These are phyloP conservation scores for Nephromyces sp. DNA, from an alignment of 169 alveolate genomes.

Conservation along the genomic window DNA sequence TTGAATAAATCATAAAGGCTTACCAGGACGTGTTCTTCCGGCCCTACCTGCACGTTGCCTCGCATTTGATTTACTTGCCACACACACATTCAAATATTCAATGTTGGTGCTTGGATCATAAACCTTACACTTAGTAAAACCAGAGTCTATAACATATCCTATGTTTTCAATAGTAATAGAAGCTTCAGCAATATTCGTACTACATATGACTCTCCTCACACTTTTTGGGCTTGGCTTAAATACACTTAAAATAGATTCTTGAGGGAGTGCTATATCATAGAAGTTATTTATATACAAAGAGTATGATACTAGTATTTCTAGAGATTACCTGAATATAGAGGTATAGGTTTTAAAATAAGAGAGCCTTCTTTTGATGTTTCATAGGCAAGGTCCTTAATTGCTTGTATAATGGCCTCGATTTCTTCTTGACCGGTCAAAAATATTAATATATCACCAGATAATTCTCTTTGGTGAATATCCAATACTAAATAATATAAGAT, in stretches of 20 bases:
- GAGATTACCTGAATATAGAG: neutral
- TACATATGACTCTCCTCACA: neutral
- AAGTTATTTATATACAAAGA: no score
- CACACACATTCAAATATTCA: neutral
- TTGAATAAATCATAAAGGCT: neutral
- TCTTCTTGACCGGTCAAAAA: constrained; percentile 99
- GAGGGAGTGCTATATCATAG: no score
- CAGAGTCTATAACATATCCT: neutral
- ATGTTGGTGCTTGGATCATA: neutral
- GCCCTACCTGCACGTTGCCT: neutral
- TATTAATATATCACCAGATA: constrained; percentile 88
- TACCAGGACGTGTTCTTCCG: neutral
- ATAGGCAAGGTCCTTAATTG: no score
- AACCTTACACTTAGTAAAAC: neutral
- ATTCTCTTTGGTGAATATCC: constrained; percentile 16
- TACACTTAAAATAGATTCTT: neutral
- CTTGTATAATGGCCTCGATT: constrained; percentile 65
- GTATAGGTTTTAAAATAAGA: neutral
- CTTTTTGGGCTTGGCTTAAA: neutral
- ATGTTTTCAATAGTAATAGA: neutral
- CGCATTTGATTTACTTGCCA: neutral
- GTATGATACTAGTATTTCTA: no score
- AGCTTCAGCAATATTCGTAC: neutral
- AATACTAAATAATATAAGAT: no score
- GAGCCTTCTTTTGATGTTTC: neutral